Evolutionary conservation across 2,329 filamentous ascomycete species (phyloP).

Genomic region (Aspergillus neotritici): DNA sequence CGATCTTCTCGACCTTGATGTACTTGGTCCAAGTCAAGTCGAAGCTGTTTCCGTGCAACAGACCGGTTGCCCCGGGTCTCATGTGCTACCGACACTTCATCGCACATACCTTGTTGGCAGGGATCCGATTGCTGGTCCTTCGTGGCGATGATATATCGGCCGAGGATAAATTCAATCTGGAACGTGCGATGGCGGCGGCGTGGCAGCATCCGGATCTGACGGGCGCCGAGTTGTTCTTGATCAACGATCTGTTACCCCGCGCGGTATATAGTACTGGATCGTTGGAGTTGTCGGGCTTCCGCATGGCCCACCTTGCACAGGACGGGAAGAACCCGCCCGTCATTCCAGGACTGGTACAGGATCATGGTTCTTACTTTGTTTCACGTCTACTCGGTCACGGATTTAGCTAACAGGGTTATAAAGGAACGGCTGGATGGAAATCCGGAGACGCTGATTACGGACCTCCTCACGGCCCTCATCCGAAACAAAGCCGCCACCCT

Average conservation of each 20-base stretch:
- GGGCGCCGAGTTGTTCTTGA: constrained; percentile 28
- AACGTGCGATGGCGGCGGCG: constrained; percentile 26
- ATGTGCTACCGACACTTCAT: constrained; percentile 16
- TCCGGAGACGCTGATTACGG: constrained; percentile 18
- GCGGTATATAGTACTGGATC: constrained; percentile 24
- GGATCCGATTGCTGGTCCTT: constrained; percentile 29
- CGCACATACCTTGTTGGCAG: constrained; percentile 27
- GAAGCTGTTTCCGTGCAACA: constrained; percentile 25
- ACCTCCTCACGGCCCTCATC: constrained; percentile 15
- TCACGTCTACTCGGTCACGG: no score
- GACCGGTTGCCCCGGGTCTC: constrained; percentile 18
- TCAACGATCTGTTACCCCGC: constrained; percentile 26
- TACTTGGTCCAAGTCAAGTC: constrained; percentile 30
- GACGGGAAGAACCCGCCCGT: no score
- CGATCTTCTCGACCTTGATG: constrained; percentile 30
- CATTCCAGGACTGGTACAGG: constrained; percentile 17
- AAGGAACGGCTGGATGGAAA: constrained; percentile 31
- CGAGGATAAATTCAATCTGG: constrained; percentile 26
- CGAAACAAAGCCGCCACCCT: constrained; percentile 22
- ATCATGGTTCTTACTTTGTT: no score
- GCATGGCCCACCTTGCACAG: no score
- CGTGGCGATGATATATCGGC: constrained; percentile 21
- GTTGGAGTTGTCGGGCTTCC: constrained; percentile 5
- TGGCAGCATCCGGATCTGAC: constrained; percentile 30
- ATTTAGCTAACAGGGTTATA: no score